Evolutionary conservation across 129 eudicot genomes (phyloP).

Genomic region (Smallanthus sonchifolius): DNA sequence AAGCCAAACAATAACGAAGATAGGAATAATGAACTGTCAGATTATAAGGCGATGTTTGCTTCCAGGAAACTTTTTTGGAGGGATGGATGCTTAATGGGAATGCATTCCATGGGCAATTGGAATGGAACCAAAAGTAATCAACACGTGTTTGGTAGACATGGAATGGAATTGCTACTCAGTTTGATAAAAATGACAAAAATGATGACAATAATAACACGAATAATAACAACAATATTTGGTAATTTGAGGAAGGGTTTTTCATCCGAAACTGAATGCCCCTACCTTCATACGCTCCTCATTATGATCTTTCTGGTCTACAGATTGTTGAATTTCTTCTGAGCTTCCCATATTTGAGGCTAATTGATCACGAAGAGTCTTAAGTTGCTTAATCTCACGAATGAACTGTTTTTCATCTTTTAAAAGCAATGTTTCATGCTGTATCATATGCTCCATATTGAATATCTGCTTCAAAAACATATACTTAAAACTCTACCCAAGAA

Average conservation of each 20-base stretch:
- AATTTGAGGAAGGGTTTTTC: background rate
- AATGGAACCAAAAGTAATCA: background rate
- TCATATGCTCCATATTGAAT: slow-evolving; percentile 50
- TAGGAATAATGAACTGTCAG: background rate
- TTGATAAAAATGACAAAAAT: background rate
- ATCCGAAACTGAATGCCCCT: slow-evolving; percentile 8
- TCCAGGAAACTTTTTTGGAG: background rate
- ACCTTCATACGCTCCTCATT: slow-evolving; percentile 57
- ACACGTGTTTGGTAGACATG: slow-evolving; percentile 11
- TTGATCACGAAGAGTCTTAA: slow-evolving; percentile 53
- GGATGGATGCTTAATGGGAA: background rate
- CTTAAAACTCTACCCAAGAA: slow-evolving; percentile 9
- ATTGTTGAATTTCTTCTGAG: slow-evolving; percentile 61
- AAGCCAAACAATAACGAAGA: background rate
- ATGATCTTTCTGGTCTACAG: slow-evolving; percentile 55
- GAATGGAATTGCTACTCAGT: background rate
- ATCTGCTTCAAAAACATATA: slow-evolving; percentile 43
- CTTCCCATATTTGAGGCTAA: slow-evolving; percentile 53
- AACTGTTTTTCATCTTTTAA: slow-evolving; percentile 64
- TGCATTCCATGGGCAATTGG: background rate
- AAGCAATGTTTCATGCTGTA: slow-evolving; percentile 61
- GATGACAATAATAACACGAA: background rate
- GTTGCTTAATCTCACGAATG: slow-evolving; percentile 66
- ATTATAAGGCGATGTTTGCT: background rate
- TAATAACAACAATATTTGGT: background rate